phyloP scores from a whole-genome alignment of 495 filamentous ascomycete species.

The Oidiodendron maius region DNA sequence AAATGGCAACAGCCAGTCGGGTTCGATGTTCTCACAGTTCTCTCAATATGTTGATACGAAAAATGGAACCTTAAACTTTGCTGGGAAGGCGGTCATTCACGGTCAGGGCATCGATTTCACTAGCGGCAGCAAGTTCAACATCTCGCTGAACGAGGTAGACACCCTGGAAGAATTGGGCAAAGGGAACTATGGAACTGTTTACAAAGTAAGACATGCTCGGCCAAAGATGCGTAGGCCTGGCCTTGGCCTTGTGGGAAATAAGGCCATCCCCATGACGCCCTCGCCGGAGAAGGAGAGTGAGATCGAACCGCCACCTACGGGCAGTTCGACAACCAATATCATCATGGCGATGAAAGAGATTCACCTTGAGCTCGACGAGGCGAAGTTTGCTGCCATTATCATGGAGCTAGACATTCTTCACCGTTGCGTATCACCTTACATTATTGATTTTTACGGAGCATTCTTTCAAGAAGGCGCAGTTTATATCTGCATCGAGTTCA shows the following conservation, averaged over 20 bases:
- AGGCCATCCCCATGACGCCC: conserved; percentile 24
- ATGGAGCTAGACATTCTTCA: conserved; percentile 98
- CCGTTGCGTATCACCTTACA: conserved; percentile 89
- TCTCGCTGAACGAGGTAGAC: conserved; percentile 94
- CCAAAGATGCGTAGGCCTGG: conserved; percentile 75
- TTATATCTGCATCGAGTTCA: conserved; percentile 98
- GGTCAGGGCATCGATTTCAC: conserved; percentile 88
- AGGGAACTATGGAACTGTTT: conserved; percentile 97
- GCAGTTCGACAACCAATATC: conserved; percentile 45
- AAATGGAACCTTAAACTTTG: conserved; percentile 86
- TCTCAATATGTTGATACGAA: conserved; percentile 88
- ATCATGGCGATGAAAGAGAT: conserved; percentile 99
- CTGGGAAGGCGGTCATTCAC: conserved; percentile 85
- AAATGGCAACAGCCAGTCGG: conserved; percentile 23
- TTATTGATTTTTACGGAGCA: conserved; percentile 97
- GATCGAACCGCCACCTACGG: conserved; percentile 20
- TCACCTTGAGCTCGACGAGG: conserved; percentile 91
- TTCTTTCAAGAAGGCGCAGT: conserved; percentile 99
- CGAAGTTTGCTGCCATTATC: conserved; percentile 94
- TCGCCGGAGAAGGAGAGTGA: conserved; percentile 8
- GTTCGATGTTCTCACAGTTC: conserved; percentile 82
- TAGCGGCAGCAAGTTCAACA: conserved; percentile 81
- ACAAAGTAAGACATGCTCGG: conserved; percentile 85
- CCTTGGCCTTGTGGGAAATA: conserved; percentile 49
- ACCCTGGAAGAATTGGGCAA: conserved; percentile 94